Conservation (phyloP, 768 basidiomycete species). For the Mycena rebaudengoi region DNA sequence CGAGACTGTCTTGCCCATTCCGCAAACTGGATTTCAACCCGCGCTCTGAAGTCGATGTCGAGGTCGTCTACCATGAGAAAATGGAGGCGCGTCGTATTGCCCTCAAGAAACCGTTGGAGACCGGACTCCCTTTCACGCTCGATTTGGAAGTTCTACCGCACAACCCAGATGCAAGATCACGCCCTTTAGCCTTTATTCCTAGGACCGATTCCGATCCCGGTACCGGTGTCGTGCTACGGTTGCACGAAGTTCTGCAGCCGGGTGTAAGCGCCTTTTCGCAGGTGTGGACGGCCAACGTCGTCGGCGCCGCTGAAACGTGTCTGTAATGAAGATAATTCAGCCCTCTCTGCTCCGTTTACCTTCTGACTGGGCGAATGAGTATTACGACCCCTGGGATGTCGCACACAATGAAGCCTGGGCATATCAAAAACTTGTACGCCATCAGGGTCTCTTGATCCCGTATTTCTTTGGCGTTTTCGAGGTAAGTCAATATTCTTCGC, state of each 20-base stretch:
- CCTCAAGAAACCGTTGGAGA: neutral
- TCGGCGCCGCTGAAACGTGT: neutral
- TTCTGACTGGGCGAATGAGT: neutral
- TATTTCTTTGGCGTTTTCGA: conserved; percentile 18
- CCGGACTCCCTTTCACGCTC: conserved; percentile 1
- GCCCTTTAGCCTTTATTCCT: neutral
- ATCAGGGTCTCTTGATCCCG: conserved; percentile 10
- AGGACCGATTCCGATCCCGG: no score
- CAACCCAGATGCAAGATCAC: neutral
- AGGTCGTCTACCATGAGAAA: conserved; percentile 1
- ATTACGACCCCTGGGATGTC: conserved; percentile 1
- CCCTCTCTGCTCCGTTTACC: conserved; percentile 1
- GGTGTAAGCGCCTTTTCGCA: conserved; percentile 8
- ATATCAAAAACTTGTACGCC: conserved; percentile 3
- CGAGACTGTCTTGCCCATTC: no score
- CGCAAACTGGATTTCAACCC: neutral
- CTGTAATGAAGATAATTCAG: conserved; percentile 22
- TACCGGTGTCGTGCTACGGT: neutral
- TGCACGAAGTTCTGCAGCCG: neutral
- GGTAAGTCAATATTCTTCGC: conserved; percentile 1
- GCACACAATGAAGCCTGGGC: conserved; percentile 17
- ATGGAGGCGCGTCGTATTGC: conserved; percentile 4
- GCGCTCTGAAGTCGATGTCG: neutral
- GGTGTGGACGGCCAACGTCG: conserved; percentile 12
- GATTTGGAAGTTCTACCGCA: conserved; percentile 2